Base-by-base conservation (phyloP, 2,329 filamentous ascomycete species). In the Fusarium piperis region DNA sequence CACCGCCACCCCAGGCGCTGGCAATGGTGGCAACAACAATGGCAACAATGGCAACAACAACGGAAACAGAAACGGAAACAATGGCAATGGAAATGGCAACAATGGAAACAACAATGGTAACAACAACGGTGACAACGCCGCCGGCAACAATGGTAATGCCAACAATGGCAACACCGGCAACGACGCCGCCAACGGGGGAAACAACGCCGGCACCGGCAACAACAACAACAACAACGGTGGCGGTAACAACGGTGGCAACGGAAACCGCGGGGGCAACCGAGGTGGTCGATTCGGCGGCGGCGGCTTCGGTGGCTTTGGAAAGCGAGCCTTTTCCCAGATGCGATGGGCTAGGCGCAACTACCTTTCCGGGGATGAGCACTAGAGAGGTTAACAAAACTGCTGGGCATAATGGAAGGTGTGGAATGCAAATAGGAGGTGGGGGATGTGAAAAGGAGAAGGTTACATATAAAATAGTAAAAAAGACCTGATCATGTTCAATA, bases 11-110 rank as follows among this genome's bases (percentile, higher is more conserved):
- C 52, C 48, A 44, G 52, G 30, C 11, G 53, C 28, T 7, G 71
- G 51, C 12, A 58, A 72, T 30, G 51, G 41, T 3, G 67, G 59
- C 23, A 70, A 72, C 44, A 55, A 35, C 15, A 62, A 58, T 52
- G 57, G 51, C n/a, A 53, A 64, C 38, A 64, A 63, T 18, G 62
- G 36, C 23, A 65, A 51, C 11, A 41, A 28, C 9, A 70, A 61
- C 20, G 70, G 70, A 26, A 58, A 58, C 6, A 3, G 10, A 2
- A 33, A 35, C 10, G 30, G 32, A 16, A 64, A 63, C 3, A 51
- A 46, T 1, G 38, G 35, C 6, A 64, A 68, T 13, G 48, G 30
- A 3, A 23, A 23, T 23, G 23, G 23, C 3, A 64, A 68, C 7
- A 64, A 68, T 11, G 20, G 35, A 0, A 46, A 48, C 32, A 53